Evolutionary conservation across 2,329 filamentous ascomycete species (phyloP), one percentile per base, ranked within the genome.

Genomic region (Venturia carpophila): DNA sequence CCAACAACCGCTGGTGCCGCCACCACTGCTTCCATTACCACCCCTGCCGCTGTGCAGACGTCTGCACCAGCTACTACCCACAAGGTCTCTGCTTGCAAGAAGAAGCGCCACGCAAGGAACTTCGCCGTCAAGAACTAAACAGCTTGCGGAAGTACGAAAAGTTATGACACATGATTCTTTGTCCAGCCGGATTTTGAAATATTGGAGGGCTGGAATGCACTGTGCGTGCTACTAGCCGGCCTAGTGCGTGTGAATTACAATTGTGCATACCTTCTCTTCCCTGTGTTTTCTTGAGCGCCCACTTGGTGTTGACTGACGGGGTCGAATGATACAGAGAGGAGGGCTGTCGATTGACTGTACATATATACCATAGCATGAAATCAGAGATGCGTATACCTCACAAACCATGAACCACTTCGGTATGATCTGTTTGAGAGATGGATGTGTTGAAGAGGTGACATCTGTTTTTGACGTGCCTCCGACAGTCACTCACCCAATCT

Each of bases 71-170:
- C 52, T n/a, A 37, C 52, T 24, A 58, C 52, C 30, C 37, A 30
- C 30, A 58, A 58, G 52, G 30, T 15, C 27, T 37, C 30, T 37
- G 52, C 52, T 5, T 58, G 52, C 52, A 58, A 58, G 52, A 58
- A 58, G 52, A 58, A 58, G 52, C 52, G 52, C 24, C 52, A 58
- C 52, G 27, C 52, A 58, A 58, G 52, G 37, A 21, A 58, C 19
- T 58, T 58, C 17, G 52, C 52, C 30, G 27, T 58, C 52, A 34
- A n/a, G 52, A 58, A 27, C 47, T 52, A 52, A 27, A 52, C 21
- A 27, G 15, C 10, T 27, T 58, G 52, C 15, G 52, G 19, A 17
- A 27, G 15, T 5, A 2, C 37, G 52, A 37, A 34, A 34, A 34
- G 30, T 37, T 37, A 58, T 37, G 17, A 58, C 27, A 19, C 52